Percentiles rank a stretch among this genome's conserved stretches.
Evolutionary conservation across 495 filamentous ascomycete genomes (phyloP).

Genomic region (Parathielavia appendiculata): DNA sequence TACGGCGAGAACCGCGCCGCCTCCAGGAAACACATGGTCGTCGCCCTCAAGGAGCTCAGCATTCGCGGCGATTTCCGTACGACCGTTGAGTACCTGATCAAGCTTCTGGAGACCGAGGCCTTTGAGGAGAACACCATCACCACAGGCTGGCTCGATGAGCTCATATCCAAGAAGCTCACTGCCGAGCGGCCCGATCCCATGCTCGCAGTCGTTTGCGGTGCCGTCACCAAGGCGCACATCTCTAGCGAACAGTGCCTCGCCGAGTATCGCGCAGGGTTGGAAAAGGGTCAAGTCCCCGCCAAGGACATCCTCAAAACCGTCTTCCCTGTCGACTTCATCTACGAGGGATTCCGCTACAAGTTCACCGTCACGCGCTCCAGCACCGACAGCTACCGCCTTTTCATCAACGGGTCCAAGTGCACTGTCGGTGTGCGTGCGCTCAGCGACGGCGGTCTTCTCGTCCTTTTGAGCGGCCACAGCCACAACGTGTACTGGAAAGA

Average conservation of each 20-base stretch:
- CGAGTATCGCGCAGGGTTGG: constrained; percentile 83
- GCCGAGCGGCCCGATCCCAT: constrained; percentile 91
- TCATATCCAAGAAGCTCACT: constrained; percentile 96
- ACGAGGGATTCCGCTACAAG: constrained; percentile 92
- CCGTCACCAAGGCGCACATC: constrained; percentile 89
- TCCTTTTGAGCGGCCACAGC: constrained; percentile 81
- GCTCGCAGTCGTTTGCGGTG: constrained; percentile 87
- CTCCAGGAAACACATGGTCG: constrained; percentile 98
- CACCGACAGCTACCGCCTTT: constrained; percentile 91
- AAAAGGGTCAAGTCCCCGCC: constrained; percentile 93
- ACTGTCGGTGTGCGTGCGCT: constrained; percentile 88
- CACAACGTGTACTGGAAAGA: constrained; percentile 99
- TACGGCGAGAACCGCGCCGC: constrained; percentile 95
- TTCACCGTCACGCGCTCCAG: constrained; percentile 95
- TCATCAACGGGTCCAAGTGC: constrained; percentile 98
- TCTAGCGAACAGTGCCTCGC: constrained; percentile 80
- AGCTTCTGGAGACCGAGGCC: constrained; percentile 94
- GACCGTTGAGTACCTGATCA: constrained; percentile 98
- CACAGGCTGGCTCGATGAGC: constrained; percentile 96
- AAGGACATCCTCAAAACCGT: constrained; percentile 97
- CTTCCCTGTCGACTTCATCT: constrained; percentile 98
- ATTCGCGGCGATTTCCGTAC: constrained; percentile 99
- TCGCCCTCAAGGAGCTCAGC: constrained; percentile 95
- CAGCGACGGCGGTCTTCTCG: constrained; percentile 89
- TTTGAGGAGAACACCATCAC: constrained; percentile 99